Conservation (phyloP, 306 rosid genomes). For the Cucurbita maxima region DNA sequence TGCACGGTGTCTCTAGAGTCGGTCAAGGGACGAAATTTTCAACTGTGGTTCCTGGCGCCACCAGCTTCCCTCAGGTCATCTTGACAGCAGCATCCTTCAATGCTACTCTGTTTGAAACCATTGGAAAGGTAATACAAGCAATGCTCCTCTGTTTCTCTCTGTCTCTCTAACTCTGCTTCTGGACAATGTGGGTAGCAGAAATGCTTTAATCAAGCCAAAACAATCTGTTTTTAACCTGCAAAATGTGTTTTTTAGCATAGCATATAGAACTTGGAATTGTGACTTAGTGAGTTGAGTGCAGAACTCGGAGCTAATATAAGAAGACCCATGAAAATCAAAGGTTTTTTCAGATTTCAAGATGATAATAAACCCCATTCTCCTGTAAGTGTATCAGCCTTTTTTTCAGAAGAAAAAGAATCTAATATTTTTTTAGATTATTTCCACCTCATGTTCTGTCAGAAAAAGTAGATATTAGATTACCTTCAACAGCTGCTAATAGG, state of each 20-base stretch:
- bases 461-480: background rate
- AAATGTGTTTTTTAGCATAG: background rate
- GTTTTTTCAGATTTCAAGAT: background rate
- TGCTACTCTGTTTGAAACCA: slow-evolving; percentile 64
- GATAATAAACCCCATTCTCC: too few relatives aligned
- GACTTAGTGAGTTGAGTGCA: background rate
- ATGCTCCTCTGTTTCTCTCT: background rate
- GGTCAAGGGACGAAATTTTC: slow-evolving; percentile 78
- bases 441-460: background rate
- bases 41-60: slow-evolving; percentile 56
- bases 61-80: slow-evolving; percentile 87
- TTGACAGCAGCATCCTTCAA: slow-evolving; percentile 93
- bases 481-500: background rate
- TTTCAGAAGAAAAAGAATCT: background rate
- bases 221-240: background rate
- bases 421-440: background rate
- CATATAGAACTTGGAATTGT: background rate
- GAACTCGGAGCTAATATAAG: background rate
- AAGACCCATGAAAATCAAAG: background rate
- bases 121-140: slow-evolving; percentile 49
- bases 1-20: slow-evolving; percentile 76
- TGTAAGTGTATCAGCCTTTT: background rate
- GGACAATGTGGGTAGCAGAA: background rate
- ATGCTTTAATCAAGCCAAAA: background rate
- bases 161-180: background rate